phyloP scores from a whole-genome alignment of 2,329 filamentous ascomycete species.

The Cladosporium sp. region DNA sequence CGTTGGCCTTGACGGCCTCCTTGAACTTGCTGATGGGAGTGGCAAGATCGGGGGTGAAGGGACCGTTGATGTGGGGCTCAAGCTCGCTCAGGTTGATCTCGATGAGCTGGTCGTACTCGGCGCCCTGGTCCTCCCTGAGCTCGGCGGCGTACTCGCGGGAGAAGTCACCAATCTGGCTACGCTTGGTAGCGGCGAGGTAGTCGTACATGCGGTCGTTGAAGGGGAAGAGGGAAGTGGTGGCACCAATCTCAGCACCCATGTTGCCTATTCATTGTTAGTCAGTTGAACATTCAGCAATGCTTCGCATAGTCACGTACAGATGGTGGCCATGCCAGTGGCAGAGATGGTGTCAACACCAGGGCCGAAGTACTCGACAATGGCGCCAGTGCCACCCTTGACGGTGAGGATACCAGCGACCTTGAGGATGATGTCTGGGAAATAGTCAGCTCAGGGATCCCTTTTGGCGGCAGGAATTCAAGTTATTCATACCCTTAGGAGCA shows the following conservation, averaged over 20 bases:
- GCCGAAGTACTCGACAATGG: conserved; percentile 63
- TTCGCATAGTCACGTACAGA: conserved; percentile 46
- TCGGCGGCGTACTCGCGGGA: conserved; percentile 77
- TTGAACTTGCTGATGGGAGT: conserved; percentile 98
- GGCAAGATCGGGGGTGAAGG: conserved; percentile 95
- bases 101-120: conserved; percentile 91
- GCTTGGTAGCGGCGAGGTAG: conserved; percentile 88
- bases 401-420: conserved; percentile 96
- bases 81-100: conserved; percentile 93
- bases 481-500: conserved; percentile 72
- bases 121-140: conserved; percentile 79
- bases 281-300: neutral
- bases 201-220: conserved; percentile 98
- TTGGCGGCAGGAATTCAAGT: neutral
- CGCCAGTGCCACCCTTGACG: conserved; percentile 95
- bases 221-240: conserved; percentile 91
- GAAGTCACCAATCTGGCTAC: conserved; percentile 83
- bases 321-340: conserved; percentile 82
- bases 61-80: conserved; percentile 97
- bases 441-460: neutral
- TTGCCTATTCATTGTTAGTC: conserved; percentile 10
- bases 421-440: conserved; percentile 72
- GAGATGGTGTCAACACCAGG: conserved; percentile 69
- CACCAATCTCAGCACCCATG: conserved; percentile 61
- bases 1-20: conserved; percentile 86